These are phyloP conservation scores for Marasmius sp. DNA, from an alignment of 1,284 basidiomycete genomes.

Conservation along the genomic window DNA sequence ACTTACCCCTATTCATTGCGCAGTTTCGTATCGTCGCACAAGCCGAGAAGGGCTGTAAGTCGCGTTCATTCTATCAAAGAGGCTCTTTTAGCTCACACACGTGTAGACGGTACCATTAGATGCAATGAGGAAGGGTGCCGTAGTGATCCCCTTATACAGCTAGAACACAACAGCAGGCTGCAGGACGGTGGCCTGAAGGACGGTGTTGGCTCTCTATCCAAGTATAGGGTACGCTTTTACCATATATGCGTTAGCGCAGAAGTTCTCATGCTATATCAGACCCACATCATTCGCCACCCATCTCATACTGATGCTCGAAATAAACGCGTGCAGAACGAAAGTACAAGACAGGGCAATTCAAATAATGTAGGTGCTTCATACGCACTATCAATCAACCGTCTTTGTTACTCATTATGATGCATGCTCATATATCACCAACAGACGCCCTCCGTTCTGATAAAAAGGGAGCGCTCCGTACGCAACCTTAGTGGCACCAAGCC, in stretches of 20 bases:
- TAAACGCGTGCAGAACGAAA: conserved; percentile 9
- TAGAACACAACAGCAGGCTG: conserved; percentile 27
- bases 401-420: background rate
- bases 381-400: background rate
- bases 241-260: background rate
- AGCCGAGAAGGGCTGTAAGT: conserved; percentile 43
- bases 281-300: background rate
- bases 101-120: conserved; percentile 38
- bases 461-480: background rate
- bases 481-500: conserved; percentile 4
- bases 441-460: background rate
- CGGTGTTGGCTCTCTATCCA: conserved; percentile 44
- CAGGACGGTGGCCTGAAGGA: conserved; percentile 39
- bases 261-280: background rate
- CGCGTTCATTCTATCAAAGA: background rate
- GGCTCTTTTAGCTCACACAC: conserved; percentile 8
- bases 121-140: conserved; percentile 46
- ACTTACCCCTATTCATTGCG: conserved; percentile 11
- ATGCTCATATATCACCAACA: background rate
- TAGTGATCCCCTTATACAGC: conserved; percentile 26
- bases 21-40: conserved; percentile 39
- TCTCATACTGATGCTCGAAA: background rate
- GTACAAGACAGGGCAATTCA: background rate
- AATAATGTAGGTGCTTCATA: background rate
- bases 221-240: conserved; percentile 41